These are phyloP conservation scores for Cercospora sojina DNA, from an alignment of 2,329 filamentous ascomycete species.

Conservation along the genomic window DNA sequence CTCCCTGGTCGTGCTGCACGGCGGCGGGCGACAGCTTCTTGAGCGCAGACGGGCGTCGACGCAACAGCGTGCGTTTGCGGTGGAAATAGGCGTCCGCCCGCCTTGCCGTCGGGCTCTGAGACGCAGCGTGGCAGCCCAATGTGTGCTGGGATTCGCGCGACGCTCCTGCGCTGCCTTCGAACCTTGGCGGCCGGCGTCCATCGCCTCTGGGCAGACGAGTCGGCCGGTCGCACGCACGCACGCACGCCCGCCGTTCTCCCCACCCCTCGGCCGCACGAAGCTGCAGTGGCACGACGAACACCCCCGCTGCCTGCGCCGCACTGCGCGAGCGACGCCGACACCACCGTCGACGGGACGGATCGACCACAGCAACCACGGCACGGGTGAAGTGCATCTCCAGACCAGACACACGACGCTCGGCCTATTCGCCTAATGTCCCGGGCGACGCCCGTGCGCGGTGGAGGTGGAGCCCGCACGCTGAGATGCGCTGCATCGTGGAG, in stretches of 20 bases:
- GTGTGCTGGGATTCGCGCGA: not conserved
- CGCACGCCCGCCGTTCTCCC: too few species aligned
- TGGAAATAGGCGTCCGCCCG: not conserved
- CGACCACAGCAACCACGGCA: not conserved
- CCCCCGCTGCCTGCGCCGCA: not conserved
- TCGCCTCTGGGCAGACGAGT: too few species aligned
- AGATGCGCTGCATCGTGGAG: conserved; percentile 1
- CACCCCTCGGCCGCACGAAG: not conserved
- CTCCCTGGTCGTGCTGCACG: not conserved
- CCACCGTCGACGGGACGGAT: not conserved
- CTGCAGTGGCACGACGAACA: not conserved
- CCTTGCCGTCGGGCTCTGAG: conserved; percentile 15
- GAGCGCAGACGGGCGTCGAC: conserved; percentile 6
- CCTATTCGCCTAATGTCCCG: not conserved
- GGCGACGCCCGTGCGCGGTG: not conserved
- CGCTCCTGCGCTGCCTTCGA: too few species aligned
- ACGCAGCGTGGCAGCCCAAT: conserved; percentile 11
- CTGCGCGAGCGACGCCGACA: not conserved
- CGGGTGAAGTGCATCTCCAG: not conserved
- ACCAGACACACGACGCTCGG: not conserved
- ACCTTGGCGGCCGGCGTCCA: conserved; percentile 5
- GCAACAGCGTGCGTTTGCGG: not conserved
- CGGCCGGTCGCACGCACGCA: conserved; percentile 8
- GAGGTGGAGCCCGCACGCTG: not conserved
- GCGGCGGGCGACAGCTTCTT: conserved; percentile 19